A percentile compares a stretch with the other conserved stretches of the same genome.
Evolutionary conservation across 768 basidiomycete genomes (phyloP).

Genomic region (Boletus pseudopeckii): DNA sequence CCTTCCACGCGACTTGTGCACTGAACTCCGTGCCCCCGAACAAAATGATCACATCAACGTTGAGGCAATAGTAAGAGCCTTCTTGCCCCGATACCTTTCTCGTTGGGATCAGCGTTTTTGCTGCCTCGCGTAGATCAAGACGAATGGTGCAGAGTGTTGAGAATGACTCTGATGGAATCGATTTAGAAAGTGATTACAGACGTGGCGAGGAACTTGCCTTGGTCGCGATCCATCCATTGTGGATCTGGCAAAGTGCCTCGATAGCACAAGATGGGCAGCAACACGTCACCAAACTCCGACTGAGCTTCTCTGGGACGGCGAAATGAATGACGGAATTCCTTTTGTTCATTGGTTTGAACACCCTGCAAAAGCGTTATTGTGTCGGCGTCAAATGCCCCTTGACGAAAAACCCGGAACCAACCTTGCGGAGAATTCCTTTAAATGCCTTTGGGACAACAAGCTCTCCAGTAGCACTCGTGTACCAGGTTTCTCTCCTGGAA

Average conservation of each 20-base stretch:
- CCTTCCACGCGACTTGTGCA: slow-evolving; percentile 13
- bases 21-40: slow-evolving; percentile 28
- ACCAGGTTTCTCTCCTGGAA: slow-evolving; percentile 9
- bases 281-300: slow-evolving; percentile 3
- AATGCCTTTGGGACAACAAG: slow-evolving; percentile 6
- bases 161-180: slow-evolving; percentile 3
- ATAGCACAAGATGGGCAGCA: slow-evolving; percentile 9
- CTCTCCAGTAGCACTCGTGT: neutral
- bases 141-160: slow-evolving; percentile 11
- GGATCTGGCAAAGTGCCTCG: slow-evolving; percentile 10
- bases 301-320: neutral
- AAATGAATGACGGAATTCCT: slow-evolving; percentile 15
- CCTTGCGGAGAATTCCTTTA: slow-evolving; percentile 6
- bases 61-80: slow-evolving; percentile 7
- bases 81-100: neutral
- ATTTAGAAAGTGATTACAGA: neutral
- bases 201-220: neutral
- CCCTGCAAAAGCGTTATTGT: slow-evolving; percentile 1
- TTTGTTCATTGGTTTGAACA: slow-evolving; percentile 1
- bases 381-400: neutral
- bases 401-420: neutral
- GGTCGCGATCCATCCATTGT: slow-evolving; percentile 8
- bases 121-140: slow-evolving; percentile 7
- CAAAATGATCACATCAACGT: slow-evolving; percentile 8
- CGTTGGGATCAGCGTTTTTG: neutral